Base-by-base conservation (phyloP, 495 filamentous ascomycete species). In the Sordaria brevicollis region DNA sequence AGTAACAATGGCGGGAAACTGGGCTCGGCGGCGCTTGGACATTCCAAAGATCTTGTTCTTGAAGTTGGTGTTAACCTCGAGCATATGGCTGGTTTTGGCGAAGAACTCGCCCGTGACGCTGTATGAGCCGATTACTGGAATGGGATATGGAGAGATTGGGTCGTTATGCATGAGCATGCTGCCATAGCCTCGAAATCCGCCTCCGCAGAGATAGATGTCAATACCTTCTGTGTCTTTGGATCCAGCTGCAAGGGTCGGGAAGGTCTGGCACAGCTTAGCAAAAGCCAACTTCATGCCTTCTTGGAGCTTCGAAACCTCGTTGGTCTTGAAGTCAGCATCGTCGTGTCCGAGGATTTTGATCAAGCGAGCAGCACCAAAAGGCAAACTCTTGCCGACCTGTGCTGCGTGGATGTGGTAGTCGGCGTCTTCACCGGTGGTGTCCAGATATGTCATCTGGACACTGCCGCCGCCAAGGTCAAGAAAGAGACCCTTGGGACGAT, bases 401-500 rank as follows among this genome's bases (percentile, higher is more conserved):
- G 85, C 86, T 13, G 84, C 84, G n/a, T 77, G 71, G 21, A 83
- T 72, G 67, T 82, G 83, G 70, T 84, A 85, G 21, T 70, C 72
- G 5, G 72, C 5, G 7, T 81, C 71, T 83, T 87, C 17, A 86
- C 82, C 73, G 84, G 88, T 11, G 1, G 89, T 88, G 65, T 89
- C 82, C 76, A 97, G 84, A 86, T 93, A 96, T 7, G 91, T 93
- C 81, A 97, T 89, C 80, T 97, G 94, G 67, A 93, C 92, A 73
- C 92, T 96, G 1, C 94, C 94, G 2, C 94, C 94, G 3, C 94
- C 94, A 0, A 97, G 85, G 76, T 97, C 94, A 79, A 97, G 90
- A 25, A 94, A 90, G 25, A 97, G 79, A 0, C 92, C 88, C 34
- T 83, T 74, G 15, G 83, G 79, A 35, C 85, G 76, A 8, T 81